Base-by-base conservation (phyloP, 768 basidiomycete species). In the Amyloporia xantha region DNA sequence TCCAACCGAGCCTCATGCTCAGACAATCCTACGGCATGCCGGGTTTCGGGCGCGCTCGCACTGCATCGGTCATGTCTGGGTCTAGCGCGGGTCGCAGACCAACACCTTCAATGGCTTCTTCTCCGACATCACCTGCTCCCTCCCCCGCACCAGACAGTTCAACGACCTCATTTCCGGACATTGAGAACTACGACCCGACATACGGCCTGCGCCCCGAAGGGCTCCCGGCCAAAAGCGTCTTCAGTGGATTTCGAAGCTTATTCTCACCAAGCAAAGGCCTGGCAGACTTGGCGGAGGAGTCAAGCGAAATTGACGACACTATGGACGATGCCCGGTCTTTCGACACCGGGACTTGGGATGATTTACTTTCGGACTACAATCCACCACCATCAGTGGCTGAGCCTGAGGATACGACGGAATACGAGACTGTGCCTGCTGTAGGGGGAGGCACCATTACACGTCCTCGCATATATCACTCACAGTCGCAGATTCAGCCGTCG, bases 151-250 rank as follows among this genome's bases (percentile, higher is more conserved):
- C 59, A 3, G 60, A 65, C 6, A 59, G 58, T 12, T 58, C 58
- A 1, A 55, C 64, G 20, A 56, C 62, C 12, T 66, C 71, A 9
- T 77, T 81, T 47, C 77, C 79, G 17, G 78, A 79, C 27, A 71
- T 92, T 26, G 93, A 96, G 67, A 83, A 88, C 52, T 96, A 89
- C 64, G 95, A 98, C 59, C 95, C 93, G 1, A 97, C 95, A 0
- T 97, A 99, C 61, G 95, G 95, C 13, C 71, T 98, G 11, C 84
- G 95, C 21, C 91, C 92, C 0, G 94, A 97, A 60, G 88, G 90
- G 1, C 71, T 95, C 1, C 93, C 93, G 0, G 76, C 78, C 1
- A 94, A 91, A 68, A 85, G 84, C 51, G 77, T 82, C 3, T 96
- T 94, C 64, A 74, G 76, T 39, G 78, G 78, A 5, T 93, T 96